phyloP scores from a whole-genome alignment of 495 filamentous ascomycete species.

The Penicillium canescens region DNA sequence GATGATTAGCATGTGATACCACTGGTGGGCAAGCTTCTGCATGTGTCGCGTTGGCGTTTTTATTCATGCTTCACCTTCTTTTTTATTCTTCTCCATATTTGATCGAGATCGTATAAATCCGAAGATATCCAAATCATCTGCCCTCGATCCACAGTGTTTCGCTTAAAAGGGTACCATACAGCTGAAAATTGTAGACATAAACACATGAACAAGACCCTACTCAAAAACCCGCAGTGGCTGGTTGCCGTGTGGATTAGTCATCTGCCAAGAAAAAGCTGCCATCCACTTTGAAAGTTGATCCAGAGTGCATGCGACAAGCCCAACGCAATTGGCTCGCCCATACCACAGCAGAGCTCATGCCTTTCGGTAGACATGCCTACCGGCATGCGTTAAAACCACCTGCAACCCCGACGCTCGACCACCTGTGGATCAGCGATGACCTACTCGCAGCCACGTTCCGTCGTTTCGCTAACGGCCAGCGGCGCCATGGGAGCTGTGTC shows the following conservation, averaged over 20 bases:
- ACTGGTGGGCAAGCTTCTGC: constrained; percentile 20
- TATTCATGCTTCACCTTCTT: constrained; percentile 2
- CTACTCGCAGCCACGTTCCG: constrained; percentile 49
- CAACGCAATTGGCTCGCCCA: constrained; percentile 30
- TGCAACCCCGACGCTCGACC: constrained; percentile 28
- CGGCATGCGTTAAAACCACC: constrained; percentile 38
- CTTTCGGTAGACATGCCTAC: constrained; percentile 46
- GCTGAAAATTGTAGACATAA: no score
- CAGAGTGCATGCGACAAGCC: neutral
- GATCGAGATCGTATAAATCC: no score
- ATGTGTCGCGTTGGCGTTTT: constrained; percentile 28
- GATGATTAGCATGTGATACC: constrained; percentile 40
- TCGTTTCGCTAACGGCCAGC: constrained; percentile 44
- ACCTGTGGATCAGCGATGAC: constrained; percentile 58
- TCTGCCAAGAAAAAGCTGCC: constrained; percentile 10
- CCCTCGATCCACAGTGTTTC: no score
- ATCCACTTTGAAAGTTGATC: constrained; percentile 5
- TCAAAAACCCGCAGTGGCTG: neutral
- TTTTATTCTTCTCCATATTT: constrained; percentile 1
- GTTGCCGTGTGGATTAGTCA: constrained; percentile 5
- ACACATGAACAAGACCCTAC: no score
- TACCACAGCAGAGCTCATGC: constrained; percentile 32
- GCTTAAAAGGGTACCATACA: no score
- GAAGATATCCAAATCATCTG: no score
- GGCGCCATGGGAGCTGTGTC: constrained; percentile 53